These are phyloP conservation scores for Trichosporon sp. DNA, from an alignment of 1,284 basidiomycete species.

Conservation along the genomic window DNA sequence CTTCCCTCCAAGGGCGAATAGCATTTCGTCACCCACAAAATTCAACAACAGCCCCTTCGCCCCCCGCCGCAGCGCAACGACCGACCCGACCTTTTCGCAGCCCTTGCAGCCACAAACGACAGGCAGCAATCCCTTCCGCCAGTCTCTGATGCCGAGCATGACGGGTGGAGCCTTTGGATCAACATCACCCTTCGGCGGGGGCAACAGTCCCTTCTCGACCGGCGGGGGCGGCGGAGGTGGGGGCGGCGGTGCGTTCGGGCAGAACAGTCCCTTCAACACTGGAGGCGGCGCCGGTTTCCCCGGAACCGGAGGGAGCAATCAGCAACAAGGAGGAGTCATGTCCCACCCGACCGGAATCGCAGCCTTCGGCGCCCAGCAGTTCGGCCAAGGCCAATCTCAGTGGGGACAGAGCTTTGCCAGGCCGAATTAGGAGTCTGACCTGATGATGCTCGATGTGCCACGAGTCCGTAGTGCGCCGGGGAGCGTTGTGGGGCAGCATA, in stretches of 20 bases:
- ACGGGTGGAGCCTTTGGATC: no score
- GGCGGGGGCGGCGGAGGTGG: neutral
- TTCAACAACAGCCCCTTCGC: constrained; percentile 54
- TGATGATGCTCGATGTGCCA: neutral
- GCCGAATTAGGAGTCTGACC: neutral
- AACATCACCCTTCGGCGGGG: no score
- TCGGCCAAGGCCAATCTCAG: neutral
- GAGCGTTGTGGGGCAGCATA: no score
- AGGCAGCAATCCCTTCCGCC: constrained; percentile 39
- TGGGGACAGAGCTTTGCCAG: neutral
- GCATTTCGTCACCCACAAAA: neutral
- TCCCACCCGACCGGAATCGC: neutral
- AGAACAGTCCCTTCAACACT: no score
- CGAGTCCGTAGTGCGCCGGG: no score
- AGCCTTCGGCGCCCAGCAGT: neutral
- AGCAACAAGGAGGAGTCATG: neutral
- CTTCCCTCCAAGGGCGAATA: neutral
- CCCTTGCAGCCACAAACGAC: constrained; percentile 16
- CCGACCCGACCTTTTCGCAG: neutral
- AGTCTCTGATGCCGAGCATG: constrained; percentile 12
- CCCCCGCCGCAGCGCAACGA: constrained; percentile 57
- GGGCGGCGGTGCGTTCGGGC: no score
- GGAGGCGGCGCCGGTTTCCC: neutral
- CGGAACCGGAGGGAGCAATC: neutral
- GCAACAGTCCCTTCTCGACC: neutral